These are phyloP conservation scores for Xylariales sp. DNA, from an alignment of 2,329 filamentous ascomycete species.

Conservation along the genomic window DNA sequence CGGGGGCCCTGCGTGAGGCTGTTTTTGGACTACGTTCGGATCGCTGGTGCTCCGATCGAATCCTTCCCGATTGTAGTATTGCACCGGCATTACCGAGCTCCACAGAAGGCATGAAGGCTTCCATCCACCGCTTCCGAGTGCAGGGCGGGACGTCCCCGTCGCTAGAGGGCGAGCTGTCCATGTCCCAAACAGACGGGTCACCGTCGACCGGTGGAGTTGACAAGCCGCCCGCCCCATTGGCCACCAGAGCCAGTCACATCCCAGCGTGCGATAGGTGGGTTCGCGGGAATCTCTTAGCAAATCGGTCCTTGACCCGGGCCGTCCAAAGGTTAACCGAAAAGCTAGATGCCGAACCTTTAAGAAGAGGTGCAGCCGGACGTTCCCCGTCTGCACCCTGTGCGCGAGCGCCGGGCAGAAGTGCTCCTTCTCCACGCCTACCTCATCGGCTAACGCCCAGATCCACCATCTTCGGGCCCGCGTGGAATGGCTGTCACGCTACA, in stretches of 20 bases:
- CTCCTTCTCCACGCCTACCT: slow-evolving; percentile 25
- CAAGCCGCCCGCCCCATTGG: slow-evolving; percentile 18
- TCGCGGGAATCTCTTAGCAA: no score
- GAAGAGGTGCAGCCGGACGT: slow-evolving; percentile 39
- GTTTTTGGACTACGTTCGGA: no score
- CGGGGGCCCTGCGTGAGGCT: no score
- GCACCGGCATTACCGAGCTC: no score
- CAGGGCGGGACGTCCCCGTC: slow-evolving; percentile 12
- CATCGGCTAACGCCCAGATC: slow-evolving; percentile 26
- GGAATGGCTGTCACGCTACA: slow-evolving; percentile 32
- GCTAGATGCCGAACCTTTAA: slow-evolving; percentile 38
- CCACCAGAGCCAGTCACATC: slow-evolving; percentile 18
- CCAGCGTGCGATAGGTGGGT: slow-evolving; percentile 29
- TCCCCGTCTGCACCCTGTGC: slow-evolving; percentile 34
- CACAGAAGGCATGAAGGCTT: slow-evolving; percentile 16
- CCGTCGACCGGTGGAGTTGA: slow-evolving; percentile 15
- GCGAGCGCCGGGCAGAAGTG: slow-evolving; percentile 33
- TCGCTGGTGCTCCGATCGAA: no score
- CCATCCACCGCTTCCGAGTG: slow-evolving; percentile 21
- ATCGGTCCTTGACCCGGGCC: no score
- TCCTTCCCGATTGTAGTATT: no score
- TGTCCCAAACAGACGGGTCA: slow-evolving; percentile 10
- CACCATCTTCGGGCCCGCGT: slow-evolving; percentile 34
- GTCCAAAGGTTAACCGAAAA: not conserved
- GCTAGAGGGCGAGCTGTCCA: slow-evolving; percentile 5